Evolutionary conservation across 2,329 filamentous ascomycete genomes (phyloP).

Genomic region (Xylariaceae sp.): DNA sequence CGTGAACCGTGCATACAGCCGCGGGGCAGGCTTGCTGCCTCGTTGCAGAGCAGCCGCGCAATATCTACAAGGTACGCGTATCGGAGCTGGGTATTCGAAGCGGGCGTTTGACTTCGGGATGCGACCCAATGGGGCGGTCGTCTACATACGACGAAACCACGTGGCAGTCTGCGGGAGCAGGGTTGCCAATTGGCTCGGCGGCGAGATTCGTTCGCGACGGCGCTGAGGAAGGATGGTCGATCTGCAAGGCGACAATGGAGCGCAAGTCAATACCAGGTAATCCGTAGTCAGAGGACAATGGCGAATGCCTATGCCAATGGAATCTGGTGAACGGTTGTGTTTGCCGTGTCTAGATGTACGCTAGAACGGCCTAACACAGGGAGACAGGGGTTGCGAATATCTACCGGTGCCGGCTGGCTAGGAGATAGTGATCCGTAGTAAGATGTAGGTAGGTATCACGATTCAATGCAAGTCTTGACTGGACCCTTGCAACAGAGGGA

Average conservation of each 20-base stretch:
- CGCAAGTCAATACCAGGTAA: background rate
- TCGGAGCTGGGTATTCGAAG: slow-evolving; percentile 27
- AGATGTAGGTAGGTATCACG: background rate
- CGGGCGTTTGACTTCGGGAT: slow-evolving; percentile 47
- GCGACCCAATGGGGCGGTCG: slow-evolving; percentile 43
- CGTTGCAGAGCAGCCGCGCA: slow-evolving; percentile 33
- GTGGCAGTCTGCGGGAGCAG: slow-evolving; percentile 39
- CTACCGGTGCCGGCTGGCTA: slow-evolving; percentile 2
- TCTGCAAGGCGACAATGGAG: background rate
- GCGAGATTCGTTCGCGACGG: background rate
- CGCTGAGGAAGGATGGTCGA: background rate
- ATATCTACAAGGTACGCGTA: slow-evolving; percentile 28
- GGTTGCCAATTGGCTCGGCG: slow-evolving; percentile 34
- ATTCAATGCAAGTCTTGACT: background rate
- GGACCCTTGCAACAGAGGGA: background rate
- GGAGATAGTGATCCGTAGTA: background rate
- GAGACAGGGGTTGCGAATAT: slow-evolving; percentile 2
- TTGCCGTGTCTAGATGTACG: background rate
- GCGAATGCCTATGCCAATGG: background rate
- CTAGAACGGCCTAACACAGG: background rate
- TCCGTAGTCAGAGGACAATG: background rate
- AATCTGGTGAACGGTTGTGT: background rate
- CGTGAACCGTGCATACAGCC: slow-evolving; percentile 43
- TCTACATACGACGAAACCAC: slow-evolving; percentile 52
- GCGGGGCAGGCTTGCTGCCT: slow-evolving; percentile 38